phyloP scores from a whole-genome alignment of 495 filamentous ascomycete species.

The Lindgomyces ingoldianus region DNA sequence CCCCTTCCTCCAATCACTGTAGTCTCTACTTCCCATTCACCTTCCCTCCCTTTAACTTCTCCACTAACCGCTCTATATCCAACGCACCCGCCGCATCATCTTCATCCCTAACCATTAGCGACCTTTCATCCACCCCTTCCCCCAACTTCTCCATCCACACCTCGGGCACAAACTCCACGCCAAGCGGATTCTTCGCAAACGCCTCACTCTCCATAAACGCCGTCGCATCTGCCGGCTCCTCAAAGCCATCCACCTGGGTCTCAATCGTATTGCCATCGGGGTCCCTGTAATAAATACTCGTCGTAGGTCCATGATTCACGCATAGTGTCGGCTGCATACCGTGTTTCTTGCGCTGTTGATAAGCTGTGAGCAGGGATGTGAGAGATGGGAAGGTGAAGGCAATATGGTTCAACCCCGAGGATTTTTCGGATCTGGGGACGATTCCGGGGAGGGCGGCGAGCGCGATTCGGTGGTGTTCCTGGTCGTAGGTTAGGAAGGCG shows the following conservation, averaged over 20 bases:
- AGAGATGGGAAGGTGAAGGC: slow-evolving; percentile 46
- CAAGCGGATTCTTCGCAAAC: slow-evolving; percentile 41
- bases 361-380: slow-evolving; percentile 33
- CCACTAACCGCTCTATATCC: no score
- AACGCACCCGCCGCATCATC: no score
- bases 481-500: slow-evolving; percentile 50
- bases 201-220: slow-evolving; percentile 39
- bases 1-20: no score
- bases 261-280: slow-evolving; percentile 53
- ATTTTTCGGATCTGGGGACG: slow-evolving; percentile 21
- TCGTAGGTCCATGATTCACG: slow-evolving; percentile 52
- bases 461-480: slow-evolving; percentile 54
- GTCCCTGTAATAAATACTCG: slow-evolving; percentile 51
- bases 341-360: slow-evolving; percentile 38
- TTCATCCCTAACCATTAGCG: no score
- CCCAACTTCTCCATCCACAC: slow-evolving; percentile 27
- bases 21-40: no score
- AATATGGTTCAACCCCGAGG: slow-evolving; percentile 47
- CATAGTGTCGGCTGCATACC: slow-evolving; percentile 49
- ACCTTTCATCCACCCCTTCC: no score
- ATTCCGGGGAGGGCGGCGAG: slow-evolving; percentile 38
- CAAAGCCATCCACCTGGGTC: slow-evolving; percentile 51
- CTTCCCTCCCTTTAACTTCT: no score
- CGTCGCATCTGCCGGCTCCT: slow-evolving; percentile 43
- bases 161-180: slow-evolving; percentile 47